phyloP scores from a whole-genome alignment of 768 basidiomycete species.

The Phanerodontia chrysosporium region DNA sequence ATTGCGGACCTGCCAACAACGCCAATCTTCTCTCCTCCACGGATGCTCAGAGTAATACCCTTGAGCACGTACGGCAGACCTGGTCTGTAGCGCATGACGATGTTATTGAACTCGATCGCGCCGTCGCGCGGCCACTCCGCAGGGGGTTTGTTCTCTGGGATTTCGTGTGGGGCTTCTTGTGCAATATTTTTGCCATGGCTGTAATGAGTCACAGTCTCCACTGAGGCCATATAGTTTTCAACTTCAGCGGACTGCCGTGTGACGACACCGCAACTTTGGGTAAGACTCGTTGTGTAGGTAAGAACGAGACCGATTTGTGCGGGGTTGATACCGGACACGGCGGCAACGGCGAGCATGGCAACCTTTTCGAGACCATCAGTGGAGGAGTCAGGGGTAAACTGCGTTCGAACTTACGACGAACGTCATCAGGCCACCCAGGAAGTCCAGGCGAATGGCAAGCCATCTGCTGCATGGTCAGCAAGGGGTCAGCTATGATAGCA shows the following conservation, averaged over 20 bases:
- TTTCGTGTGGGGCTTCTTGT: conserved; percentile 65
- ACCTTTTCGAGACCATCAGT: conserved; percentile 34
- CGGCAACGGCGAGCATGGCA: conserved; percentile 58
- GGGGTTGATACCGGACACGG: conserved; percentile 53
- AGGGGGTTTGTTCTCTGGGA: conserved; percentile 49
- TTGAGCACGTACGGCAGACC: conserved; percentile 72
- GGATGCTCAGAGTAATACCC: conserved; percentile 54
- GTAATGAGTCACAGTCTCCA: conserved; percentile 58
- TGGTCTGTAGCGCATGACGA: conserved; percentile 60
- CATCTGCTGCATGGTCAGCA: conserved; percentile 35
- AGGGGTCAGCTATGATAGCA: background rate
- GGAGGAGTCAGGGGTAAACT: background rate
- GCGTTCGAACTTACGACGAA: conserved; percentile 39
- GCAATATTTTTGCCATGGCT: conserved; percentile 45
- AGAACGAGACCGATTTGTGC: conserved; percentile 71
- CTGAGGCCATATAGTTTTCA: conserved; percentile 67
- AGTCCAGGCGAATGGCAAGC: conserved; percentile 70
- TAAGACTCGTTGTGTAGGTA: conserved; percentile 58
- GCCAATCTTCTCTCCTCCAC: conserved; percentile 71
- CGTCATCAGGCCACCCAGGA: conserved; percentile 56
- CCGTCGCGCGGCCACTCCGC: conserved; percentile 62
- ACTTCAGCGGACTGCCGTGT: conserved; percentile 61
- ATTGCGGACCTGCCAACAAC: conserved; percentile 54
- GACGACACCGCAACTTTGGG: conserved; percentile 49
- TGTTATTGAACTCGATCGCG: conserved; percentile 55